Evolutionary conservation across 2,329 filamentous ascomycete genomes (phyloP), one percentile per base, ranked within the genome.

Genomic region (Pyrenophora teres): DNA sequence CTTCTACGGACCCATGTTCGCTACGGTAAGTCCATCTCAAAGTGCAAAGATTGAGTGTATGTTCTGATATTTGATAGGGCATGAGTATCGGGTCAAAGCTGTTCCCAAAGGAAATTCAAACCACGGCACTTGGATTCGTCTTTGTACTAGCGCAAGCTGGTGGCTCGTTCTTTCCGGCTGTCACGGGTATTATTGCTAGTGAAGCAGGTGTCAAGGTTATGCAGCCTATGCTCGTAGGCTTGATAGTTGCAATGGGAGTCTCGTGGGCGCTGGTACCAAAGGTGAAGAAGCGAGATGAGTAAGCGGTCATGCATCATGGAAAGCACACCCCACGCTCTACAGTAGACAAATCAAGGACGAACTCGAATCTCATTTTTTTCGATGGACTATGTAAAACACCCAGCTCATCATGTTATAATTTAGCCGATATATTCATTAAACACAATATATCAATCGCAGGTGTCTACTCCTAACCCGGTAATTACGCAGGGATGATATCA

Each of bases 141-240:
- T 85, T 85, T 51, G 80, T 85, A 0, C 73, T 83, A 16, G 81
- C 81, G 0, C 82, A 85, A 60, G 75, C 81, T 4, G 82, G 82
- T 1, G 82, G 81, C 0, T 78, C 80, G 0, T 59, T 83, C 0
- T 85, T 85, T 50, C 82, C 83, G 0, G 77, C 82, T 2, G 57
- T 84, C 2, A 84, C 82, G 0, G 83, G 82, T 1, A 63, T 83
- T 1, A 73, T 84, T 10, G 80, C 80, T 25, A 62, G 54, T 23
- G 46, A 53, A 39, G 56, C 57, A 9, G 60, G 61, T 5, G 59
- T 66, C 15, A 61, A 62, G 41, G 57, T 62, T 32, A 54, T 66
- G 56, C 61, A 66, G 30, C 63, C 62, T 2, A 63, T 64, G 15
- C 45, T 64, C 4, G 52, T 66, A 9, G 61, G 57, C 8, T 45